Base-by-base conservation (phyloP, 192 early-diverging fungal genomes). In the Gonapodya sp. region DNA sequence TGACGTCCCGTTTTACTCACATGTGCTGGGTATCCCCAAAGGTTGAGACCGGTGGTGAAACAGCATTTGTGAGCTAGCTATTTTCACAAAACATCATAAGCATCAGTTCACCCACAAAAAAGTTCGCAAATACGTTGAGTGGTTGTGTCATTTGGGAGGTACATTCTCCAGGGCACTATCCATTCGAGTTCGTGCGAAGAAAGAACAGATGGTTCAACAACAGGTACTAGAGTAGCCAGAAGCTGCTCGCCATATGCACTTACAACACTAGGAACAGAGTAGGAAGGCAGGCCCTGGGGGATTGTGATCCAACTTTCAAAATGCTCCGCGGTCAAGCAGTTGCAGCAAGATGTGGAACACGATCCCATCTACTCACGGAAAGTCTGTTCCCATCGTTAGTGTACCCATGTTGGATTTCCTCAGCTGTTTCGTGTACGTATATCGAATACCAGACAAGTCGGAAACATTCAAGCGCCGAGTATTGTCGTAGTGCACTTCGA, bases 221-320 rank as follows among this genome's bases (percentile, higher is more conserved):
- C 46, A 16, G 46, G 46, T 64, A 24, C 8, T 64, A 64, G 8
- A n/a, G n/a, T n/a, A n/a, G 46, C 46, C 8, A 64, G 24, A 24
- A 64, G 8, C 46, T 16, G 8, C 24, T 24, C 46, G 24, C 24
- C 24, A 16, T 8, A 64, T 16, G 46, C 24, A 64, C 46, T 64
- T 24, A 64, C 46, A 64, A 64, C 46, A 16, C 46, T 24, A 24
- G 46, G 46, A 16, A 64, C 46, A 16, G 46, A 64, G 46, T 64
- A 64, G 46, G 46, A 64, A 16, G 46, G 8, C 46, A 16, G 46
- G 8, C 46, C 46, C 24, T 64, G 46, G 46, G 46, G 46, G 8
- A 64, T 64, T 64, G 46, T 64, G 46, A 64, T 64, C 46, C 46
- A 64, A 64, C n/a, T n/a, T n/a, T n/a, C n/a, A n/a, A n/a, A n/a